Conservation (phyloP, 2,329 filamentous ascomycete genomes). For the Cercospora zeina region DNA sequence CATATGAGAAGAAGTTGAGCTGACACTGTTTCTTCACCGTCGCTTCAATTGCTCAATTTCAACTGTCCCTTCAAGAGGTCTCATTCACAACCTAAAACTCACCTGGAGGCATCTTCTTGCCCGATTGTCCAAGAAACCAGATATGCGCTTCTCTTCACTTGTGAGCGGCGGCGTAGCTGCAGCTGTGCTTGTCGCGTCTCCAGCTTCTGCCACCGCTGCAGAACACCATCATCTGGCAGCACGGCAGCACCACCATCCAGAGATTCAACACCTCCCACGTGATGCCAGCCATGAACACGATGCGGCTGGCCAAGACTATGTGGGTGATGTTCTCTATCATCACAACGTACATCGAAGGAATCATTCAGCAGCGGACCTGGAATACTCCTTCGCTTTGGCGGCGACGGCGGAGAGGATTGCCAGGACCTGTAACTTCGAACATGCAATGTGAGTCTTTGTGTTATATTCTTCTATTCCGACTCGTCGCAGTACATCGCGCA, state of each 20-base stretch:
- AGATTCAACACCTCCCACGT: not conserved
- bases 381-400: slow-evolving; percentile 65
- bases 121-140: not conserved
- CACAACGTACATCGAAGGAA: slow-evolving; percentile 24
- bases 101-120: not conserved
- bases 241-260: not conserved
- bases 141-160: not conserved
- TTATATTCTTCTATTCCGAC: not conserved
- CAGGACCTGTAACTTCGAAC: slow-evolving; percentile 66
- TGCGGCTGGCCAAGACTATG: not conserved
- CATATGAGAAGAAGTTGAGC: not conserved
- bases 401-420: slow-evolving; percentile 64
- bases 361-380: slow-evolving; percentile 48
- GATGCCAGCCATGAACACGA: not conserved
- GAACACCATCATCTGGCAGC: not conserved
- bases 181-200: not conserved
- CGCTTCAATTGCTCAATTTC: not conserved
- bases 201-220: not conserved
- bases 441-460: slow-evolving; percentile 64
- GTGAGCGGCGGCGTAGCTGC: not conserved
- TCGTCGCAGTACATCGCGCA: not conserved
- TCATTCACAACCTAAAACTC: not conserved
- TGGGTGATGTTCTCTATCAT: slow-evolving; percentile 11
- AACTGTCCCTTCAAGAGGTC: not conserved
- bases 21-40: not conserved